Base-by-base conservation (phyloP, 2,329 filamentous ascomycete genomes). In the Orbilia javanica region DNA sequence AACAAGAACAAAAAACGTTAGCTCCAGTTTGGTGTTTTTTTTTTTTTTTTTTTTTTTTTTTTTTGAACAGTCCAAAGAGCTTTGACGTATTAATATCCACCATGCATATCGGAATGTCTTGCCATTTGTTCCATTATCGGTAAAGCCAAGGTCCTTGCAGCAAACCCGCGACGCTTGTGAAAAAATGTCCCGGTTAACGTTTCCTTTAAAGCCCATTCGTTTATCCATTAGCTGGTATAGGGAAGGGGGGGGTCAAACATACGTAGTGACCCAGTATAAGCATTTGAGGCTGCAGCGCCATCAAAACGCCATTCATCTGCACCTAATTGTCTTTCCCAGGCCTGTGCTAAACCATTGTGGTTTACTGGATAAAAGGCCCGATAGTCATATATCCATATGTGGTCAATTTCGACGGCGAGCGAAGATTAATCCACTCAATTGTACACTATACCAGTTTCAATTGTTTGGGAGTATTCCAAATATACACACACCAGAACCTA, bases 211-310 rank as follows among this genome's bases (percentile, higher is more conserved):
- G n/a, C n/a, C n/a, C n/a, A n/a, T n/a, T 50, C 39, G 39, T 48
- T 53, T 31, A 29, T 44, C 42, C 18, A 8, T n/a, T 44, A 44
- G 31, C 31, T 34, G n/a, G n/a, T n/a, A n/a, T n/a, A 36, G 13
- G 36, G 11, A 15, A 68, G 31, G 36, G 55, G 50, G 42, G 15
- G 22, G 31, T 31, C n/a, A 27, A 15, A 7, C 36, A 53, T 55
- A 20, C 31, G 36, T 11, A 34, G 25, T 69, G 52, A 48, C 27
- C n/a, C 27, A 60, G 20, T 60, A 65, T 60, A 73, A 73, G 69
- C 69, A 65, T 73, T 73, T 73, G 69, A 73, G 69, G 69, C 69
- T 66, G 60, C 69, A 73, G 60, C 69, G 46, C 60, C 60, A 73
- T 73, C 57, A 39, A 60, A 31, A 48, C 57, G 69, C 69, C 69